Evolutionary conservation across 768 basidiomycete species (phyloP), one percentile per base, ranked within the genome.

Genomic region (Mycena filopes): DNA sequence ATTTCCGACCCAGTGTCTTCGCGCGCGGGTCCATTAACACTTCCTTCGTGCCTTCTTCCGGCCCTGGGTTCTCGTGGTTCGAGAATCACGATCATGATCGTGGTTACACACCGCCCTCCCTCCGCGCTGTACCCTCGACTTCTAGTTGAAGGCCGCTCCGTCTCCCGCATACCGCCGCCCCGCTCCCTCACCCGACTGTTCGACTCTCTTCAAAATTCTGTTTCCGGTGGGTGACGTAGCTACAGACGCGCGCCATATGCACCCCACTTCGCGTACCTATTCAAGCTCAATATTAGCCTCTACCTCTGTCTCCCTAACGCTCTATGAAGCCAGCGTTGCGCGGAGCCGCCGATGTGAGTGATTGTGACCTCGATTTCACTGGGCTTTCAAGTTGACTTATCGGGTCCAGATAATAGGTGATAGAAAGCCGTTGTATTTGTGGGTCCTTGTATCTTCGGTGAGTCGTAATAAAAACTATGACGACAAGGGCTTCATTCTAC

Each of bases 261-360:
- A 36, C 45, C 15, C 11, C 45, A 9, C 45, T 57, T 47, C 55
- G 13, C 15, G 31, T 18, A 31, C 42, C 21, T 57, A 46, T 36
- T 20, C 46, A 56, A 11, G 10, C 43, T 56, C 28, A 56, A n/a
- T 8, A 8, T 46, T 12, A 31, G 9, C 28, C 26, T 42, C 42
- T 15, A 33, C 36, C 36, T 46, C 12, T 15, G 23, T 15, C 36
- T 46, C 12, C 6, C 5, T 13, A 41, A 56, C 55, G 42, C 29
- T 13, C 41, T 56, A 31, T 31, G 31, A 57, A 46, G 53, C n/a
- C 4, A 57, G 47, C 18, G 16, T 16, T 18, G 31, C n/a, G 15
- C 55, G 55, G 45, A 57, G 45, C 55, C 45, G 55, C 23, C 45
- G 43, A 57, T 57, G 45, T 46, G 55, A 57, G 21, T 29, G 53